Conservation (phyloP, 495 filamentous ascomycete species). For the Aspergillus cristatus region DNA sequence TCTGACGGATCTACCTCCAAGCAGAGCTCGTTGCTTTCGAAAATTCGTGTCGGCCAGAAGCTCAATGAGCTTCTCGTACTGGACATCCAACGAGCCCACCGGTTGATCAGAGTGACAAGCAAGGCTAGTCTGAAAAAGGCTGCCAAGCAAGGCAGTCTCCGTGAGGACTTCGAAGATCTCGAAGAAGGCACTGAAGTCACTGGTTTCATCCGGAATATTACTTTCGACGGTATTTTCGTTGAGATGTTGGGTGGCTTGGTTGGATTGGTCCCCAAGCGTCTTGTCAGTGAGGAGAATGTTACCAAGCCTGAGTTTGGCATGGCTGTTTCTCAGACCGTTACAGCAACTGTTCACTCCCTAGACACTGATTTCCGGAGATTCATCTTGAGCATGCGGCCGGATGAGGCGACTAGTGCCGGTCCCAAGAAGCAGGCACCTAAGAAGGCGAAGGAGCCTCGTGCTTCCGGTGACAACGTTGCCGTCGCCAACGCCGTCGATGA, state of each 20-base stretch:
- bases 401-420: conserved; percentile 22
- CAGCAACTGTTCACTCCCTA: conserved; percentile 58
- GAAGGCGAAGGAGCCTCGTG: conserved; percentile 15
- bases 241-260: conserved; percentile 70
- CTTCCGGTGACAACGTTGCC: conserved; percentile 27
- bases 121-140: conserved; percentile 76
- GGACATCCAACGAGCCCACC: conserved; percentile 63
- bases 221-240: conserved; percentile 67
- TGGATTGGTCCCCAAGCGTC: conserved; percentile 67
- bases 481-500: conserved; percentile 63
- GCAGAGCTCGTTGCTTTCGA: conserved; percentile 61
- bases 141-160: conserved; percentile 52
- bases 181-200: conserved; percentile 55
- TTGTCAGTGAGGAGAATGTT: conserved; percentile 57
- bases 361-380: conserved; percentile 52
- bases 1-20: conserved; percentile 73
- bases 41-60: conserved; percentile 70
- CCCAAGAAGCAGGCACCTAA: conserved; percentile 19
- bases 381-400: conserved; percentile 49
- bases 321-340: conserved; percentile 59
- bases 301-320: conserved; percentile 67
- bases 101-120: conserved; percentile 62
- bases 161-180: conserved; percentile 58
- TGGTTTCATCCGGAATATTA: conserved; percentile 82
- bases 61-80: conserved; percentile 77